Conservation (phyloP, 1,139 yeast species). For the Saccharomyces hybrid region DNA sequence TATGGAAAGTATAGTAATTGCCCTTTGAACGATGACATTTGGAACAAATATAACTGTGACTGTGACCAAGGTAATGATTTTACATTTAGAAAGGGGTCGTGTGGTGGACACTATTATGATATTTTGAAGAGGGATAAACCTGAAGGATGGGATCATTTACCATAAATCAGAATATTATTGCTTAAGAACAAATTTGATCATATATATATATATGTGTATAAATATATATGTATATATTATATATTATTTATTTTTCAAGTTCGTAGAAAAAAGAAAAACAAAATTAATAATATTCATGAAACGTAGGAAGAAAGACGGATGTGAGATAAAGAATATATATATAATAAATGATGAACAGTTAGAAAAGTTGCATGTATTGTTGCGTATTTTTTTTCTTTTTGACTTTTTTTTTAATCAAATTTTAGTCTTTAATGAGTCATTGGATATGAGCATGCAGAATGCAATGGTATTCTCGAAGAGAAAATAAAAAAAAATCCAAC, state of each 20-base stretch:
- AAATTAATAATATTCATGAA: background rate
- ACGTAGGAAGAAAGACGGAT: background rate
- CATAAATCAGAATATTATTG: background rate
- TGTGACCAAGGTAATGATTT: conserved; percentile 63
- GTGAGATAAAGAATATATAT: background rate
- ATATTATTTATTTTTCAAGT: background rate
- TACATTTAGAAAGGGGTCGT: conserved; percentile 54
- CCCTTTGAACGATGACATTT: conserved; percentile 48
- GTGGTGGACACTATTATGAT: conserved; percentile 39
- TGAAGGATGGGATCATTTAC: conserved; percentile 42
- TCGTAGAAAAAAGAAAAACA: background rate
- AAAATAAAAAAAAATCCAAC: background rate
- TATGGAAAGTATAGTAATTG: conserved; percentile 57
- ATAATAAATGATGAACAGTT: background rate
- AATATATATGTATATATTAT: background rate
- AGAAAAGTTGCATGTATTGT: background rate
- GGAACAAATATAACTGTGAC: conserved; percentile 45
- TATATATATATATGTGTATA: conserved; percentile 1
- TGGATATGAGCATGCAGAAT: background rate
- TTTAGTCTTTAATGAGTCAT: background rate
- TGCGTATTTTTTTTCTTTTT: background rate
- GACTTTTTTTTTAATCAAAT: background rate
- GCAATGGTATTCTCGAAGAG: background rate
- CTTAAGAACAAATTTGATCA: background rate
- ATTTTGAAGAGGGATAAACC: conserved; percentile 46